phyloP scores from a whole-genome alignment of 2,329 filamentous ascomycete genomes.

The Penicillium olsonii region DNA sequence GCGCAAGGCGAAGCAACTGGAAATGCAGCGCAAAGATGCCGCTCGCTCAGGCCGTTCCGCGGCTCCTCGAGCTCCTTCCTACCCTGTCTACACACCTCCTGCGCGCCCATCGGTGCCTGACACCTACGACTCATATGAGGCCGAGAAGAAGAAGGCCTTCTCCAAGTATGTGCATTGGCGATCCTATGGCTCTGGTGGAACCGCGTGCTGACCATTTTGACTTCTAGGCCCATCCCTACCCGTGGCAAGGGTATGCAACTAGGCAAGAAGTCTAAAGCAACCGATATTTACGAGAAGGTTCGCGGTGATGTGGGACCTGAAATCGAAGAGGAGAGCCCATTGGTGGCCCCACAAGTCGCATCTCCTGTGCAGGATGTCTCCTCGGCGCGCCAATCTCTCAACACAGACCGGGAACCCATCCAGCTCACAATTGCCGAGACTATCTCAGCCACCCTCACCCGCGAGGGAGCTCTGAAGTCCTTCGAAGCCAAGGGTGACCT shows the following conservation, averaged over 20 bases:
- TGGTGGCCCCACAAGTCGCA: slow-evolving; percentile 62
- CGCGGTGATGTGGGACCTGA: slow-evolving; percentile 88
- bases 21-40: slow-evolving; percentile 97
- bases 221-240: slow-evolving; percentile 58
- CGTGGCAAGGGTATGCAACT: slow-evolving; percentile 99
- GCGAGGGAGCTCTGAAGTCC: slow-evolving; percentile 83
- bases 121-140: slow-evolving; percentile 91
- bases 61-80: slow-evolving; percentile 74
- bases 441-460: slow-evolving; percentile 85
- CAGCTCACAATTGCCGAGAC: slow-evolving; percentile 85
- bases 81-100: slow-evolving; percentile 85
- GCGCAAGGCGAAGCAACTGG: slow-evolving; percentile 96
- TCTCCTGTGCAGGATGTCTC: slow-evolving; percentile 54
- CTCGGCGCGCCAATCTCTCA: slow-evolving; percentile 63
- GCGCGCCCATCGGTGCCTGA: slow-evolving; percentile 72
- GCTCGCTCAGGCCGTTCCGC: slow-evolving; percentile 70
- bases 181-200: background rate
- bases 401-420: slow-evolving; percentile 78
- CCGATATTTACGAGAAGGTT: slow-evolving; percentile 95
- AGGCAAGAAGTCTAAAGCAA: slow-evolving; percentile 97
- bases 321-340: slow-evolving; percentile 69
- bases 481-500: slow-evolving; percentile 91
- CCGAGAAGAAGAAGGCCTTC: slow-evolving; percentile 91
- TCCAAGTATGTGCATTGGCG: slow-evolving; percentile 63
- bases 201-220: slow-evolving; percentile 35